Base-by-base conservation (phyloP, 2,329 filamentous ascomycete species). In the Geosmithia morbida region DNA sequence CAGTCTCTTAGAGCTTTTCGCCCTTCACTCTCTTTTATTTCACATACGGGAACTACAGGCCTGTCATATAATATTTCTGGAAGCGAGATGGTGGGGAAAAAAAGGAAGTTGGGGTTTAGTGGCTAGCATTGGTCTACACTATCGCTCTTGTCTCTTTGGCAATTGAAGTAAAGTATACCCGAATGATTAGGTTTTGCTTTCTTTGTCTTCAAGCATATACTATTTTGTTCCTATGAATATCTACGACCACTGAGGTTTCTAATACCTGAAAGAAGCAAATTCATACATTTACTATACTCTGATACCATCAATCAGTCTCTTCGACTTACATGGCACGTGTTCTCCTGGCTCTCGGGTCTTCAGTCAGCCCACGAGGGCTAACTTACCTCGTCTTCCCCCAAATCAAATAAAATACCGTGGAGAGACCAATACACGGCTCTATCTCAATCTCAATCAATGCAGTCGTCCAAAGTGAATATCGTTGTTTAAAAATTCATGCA, bases 41-140 rank as follows among this genome's bases (percentile, higher is more conserved):
- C 14, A 13, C 11, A 7, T 11, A 11, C 13, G 33, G 33, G 14
- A 37, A 7, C 33, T 13, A 37, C 22, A 40, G 13, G 13, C 37
- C 37, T 11, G 16, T 18, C 7, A 50, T 26, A 46, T 47, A 16
- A 46, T 48, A 37, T 48, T 46, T 41, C 43, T 8, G 30, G 33
- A 14, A 22, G 45, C 8, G 8, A 26, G 22, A n/a, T 10, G 37
- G 40, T 16, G 14, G 39, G 39, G 7, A 41, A 41, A 41, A 41
- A 41, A 16, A 16, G 39, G 39, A n/a, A 17, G 37, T 41, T 41
- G 40, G 40, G 40, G n/a, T 37, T 16, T 37, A 37, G 33, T 37
- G 11, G 14, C 33, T 16, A 45, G 10, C 20, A 33, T 37, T 26
- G 22, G 8, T 26, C 22, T 26, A 8, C 16, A 7, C 6, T 14